These are phyloP conservation scores for Ceratocystis destructans DNA, from an alignment of 2,329 filamentous ascomycete genomes.

Conservation along the genomic window DNA sequence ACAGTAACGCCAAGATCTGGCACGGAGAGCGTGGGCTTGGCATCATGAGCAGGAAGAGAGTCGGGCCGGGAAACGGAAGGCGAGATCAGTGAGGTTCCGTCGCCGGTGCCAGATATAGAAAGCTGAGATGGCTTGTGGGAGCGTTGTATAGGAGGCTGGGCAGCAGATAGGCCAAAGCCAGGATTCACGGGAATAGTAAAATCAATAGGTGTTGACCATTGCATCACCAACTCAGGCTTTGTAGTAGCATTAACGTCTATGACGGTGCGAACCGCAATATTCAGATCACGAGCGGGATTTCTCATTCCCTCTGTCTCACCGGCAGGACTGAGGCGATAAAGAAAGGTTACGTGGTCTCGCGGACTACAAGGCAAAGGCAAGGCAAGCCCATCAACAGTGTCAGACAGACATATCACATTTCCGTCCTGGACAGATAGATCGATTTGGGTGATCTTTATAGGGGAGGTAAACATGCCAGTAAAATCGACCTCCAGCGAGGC, in stretches of 20 bases:
- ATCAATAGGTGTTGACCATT: conserved; percentile 56
- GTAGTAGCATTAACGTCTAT: conserved; percentile 43
- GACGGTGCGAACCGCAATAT: conserved; percentile 48
- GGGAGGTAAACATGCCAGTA: conserved; percentile 54
- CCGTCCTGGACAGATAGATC: conserved; percentile 44
- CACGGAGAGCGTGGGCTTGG: conserved; percentile 36
- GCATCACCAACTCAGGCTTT: conserved; percentile 47
- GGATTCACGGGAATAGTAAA: conserved; percentile 54
- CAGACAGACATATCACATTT: conserved; percentile 28
- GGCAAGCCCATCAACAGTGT: conserved; percentile 32
- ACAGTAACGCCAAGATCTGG: conserved; percentile 59
- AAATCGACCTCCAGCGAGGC: conserved; percentile 63
- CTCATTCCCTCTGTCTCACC: conserved; percentile 34
- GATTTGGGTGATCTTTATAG: conserved; percentile 48
- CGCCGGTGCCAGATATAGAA: conserved; percentile 42
- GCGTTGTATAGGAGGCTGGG: conserved; percentile 45
- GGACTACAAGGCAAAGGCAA: conserved; percentile 50
- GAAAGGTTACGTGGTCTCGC: conserved; percentile 61
- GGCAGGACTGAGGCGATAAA: conserved; percentile 51
- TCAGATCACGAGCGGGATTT: conserved; percentile 38
- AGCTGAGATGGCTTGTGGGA: conserved; percentile 50
- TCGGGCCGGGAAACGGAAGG: conserved; percentile 46
- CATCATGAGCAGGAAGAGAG: conserved; percentile 37
- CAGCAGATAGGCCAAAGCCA: conserved; percentile 41
- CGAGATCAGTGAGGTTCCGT: conserved; percentile 39